These are phyloP conservation scores for Phanerochaete sordida DNA, from an alignment of 768 basidiomycete species.

Conservation along the genomic window DNA sequence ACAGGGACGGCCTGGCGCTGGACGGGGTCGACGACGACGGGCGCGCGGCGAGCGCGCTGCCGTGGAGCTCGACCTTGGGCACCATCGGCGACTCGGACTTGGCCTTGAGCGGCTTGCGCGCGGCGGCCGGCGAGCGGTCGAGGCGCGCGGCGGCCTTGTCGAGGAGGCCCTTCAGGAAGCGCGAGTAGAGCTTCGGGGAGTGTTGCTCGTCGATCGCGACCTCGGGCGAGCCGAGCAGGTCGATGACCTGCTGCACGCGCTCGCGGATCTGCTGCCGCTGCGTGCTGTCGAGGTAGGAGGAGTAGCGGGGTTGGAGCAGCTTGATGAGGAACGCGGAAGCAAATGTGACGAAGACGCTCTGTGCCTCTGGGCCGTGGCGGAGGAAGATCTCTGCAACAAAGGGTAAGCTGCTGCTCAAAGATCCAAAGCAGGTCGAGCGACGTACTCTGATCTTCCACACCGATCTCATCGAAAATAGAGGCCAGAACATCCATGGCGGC, in stretches of 20 bases:
- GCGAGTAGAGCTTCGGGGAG: slow-evolving; percentile 76
- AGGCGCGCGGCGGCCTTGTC: slow-evolving; percentile 26
- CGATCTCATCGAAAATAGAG: slow-evolving; percentile 30
- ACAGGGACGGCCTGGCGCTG: background rate
- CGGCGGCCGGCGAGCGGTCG: slow-evolving; percentile 7
- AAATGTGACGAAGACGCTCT: slow-evolving; percentile 77
- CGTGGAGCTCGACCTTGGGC: slow-evolving; percentile 4
- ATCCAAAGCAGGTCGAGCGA: too few species aligned
- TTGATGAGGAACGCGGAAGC: slow-evolving; percentile 83
- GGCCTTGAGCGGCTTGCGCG: background rate
- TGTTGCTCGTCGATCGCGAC: slow-evolving; percentile 80
- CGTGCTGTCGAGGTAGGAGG: slow-evolving; percentile 53
- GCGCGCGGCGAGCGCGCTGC: background rate
- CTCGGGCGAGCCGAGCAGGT: slow-evolving; percentile 64
- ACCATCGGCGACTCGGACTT: slow-evolving; percentile 12
- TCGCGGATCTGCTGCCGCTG: slow-evolving; percentile 58
- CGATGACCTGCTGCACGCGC: slow-evolving; percentile 62
- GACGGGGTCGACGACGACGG: slow-evolving; percentile 1
- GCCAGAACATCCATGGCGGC: slow-evolving; percentile 24
- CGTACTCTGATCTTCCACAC: slow-evolving; percentile 17
- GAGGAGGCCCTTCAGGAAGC: slow-evolving; percentile 71
- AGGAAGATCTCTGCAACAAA: slow-evolving; percentile 52
- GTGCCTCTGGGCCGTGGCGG: slow-evolving; percentile 75
- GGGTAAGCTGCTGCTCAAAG: too few species aligned
- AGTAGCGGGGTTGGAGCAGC: slow-evolving; percentile 78